Percentiles rank a stretch among this genome's conserved stretches.
phyloP scores from a whole-genome alignment of 2,329 filamentous ascomycete species.

The Pseudopyrenochaeta lycopersici region DNA sequence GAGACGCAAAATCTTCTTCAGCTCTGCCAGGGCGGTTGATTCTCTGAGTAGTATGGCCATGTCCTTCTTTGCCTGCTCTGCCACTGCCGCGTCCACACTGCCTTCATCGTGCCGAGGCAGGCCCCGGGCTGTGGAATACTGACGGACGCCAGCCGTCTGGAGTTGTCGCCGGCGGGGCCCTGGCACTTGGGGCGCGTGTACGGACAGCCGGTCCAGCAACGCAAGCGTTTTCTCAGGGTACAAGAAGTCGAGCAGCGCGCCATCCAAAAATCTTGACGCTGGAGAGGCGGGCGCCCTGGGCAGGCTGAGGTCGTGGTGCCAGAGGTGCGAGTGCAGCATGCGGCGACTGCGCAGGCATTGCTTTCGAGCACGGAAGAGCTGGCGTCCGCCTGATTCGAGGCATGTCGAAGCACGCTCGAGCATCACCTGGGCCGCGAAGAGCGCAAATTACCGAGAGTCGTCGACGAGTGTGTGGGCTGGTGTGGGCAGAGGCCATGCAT shows the following conservation, averaged over 20 bases:
- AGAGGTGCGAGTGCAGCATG: constrained; percentile 64
- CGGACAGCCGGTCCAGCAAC: constrained; percentile 42
- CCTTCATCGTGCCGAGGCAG: constrained; percentile 15
- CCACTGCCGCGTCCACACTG: constrained; percentile 11
- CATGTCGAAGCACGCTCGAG: constrained; percentile 68
- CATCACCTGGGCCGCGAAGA: constrained; percentile 53
- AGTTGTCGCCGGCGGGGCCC: constrained; percentile 33
- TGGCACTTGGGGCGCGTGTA: constrained; percentile 28
- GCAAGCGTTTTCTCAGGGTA: constrained; percentile 57
- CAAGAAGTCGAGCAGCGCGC: constrained; percentile 56
- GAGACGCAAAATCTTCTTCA: constrained; percentile 26
- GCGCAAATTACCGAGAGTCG: constrained; percentile 31
- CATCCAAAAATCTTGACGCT: constrained; percentile 10
- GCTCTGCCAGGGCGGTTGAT: constrained; percentile 24
- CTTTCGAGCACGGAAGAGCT: constrained; percentile 56
- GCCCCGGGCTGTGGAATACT: constrained; percentile 33
- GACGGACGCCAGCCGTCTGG: constrained; percentile 33
- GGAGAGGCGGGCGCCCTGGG: constrained; percentile 23
- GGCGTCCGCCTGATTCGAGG: constrained; percentile 65
- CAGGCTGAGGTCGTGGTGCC: constrained; percentile 61
- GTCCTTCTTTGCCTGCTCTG: constrained; percentile 25
- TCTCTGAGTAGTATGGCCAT: constrained; percentile 23
- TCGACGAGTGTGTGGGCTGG: constrained; percentile 10
- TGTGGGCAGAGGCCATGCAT: constrained; percentile 2
- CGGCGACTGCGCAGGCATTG: constrained; percentile 55